These are phyloP conservation scores for Schwanniomyces occidentalis DNA, from an alignment of 805 yeast genomes.

Conservation along the genomic window DNA sequence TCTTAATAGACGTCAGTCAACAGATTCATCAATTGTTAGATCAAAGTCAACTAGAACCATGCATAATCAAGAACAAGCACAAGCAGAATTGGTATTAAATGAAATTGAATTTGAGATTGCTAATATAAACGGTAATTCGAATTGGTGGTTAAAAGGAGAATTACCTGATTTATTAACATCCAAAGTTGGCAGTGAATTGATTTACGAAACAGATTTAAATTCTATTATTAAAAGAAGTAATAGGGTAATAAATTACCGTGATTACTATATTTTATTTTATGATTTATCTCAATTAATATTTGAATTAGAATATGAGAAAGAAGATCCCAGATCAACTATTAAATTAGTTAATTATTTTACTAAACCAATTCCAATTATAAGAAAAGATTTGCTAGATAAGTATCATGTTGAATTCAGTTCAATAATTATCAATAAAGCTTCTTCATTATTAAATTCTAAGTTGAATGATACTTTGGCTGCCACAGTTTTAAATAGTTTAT, in stretches of 20 bases:
- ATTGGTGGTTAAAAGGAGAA: conserved; percentile 70
- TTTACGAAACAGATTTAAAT: conserved; percentile 66
- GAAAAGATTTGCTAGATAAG: conserved; percentile 49
- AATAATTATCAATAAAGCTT: conserved; percentile 39
- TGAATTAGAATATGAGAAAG: conserved; percentile 54
- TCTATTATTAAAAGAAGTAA: conserved; percentile 58
- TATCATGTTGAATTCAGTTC: conserved; percentile 54
- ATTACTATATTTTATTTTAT: conserved; percentile 68
- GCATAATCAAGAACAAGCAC: conserved; percentile 19
- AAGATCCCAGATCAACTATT: conserved; percentile 55
- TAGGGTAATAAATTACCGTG: conserved; percentile 49
- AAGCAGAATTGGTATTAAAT: conserved; percentile 26
- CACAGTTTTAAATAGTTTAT: conserved; percentile 16
- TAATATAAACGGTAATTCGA: conserved; percentile 24
- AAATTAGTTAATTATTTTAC: conserved; percentile 26
- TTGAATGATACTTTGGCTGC: conserved; percentile 26
- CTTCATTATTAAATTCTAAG: conserved; percentile 32
- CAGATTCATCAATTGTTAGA: conserved; percentile 14
- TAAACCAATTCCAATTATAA: conserved; percentile 44
- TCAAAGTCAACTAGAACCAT: conserved; percentile 14
- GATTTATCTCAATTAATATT: conserved; percentile 70
- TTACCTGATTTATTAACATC: conserved; percentile 54
- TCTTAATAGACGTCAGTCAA: no score
- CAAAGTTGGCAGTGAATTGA: conserved; percentile 48
- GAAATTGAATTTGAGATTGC: conserved; percentile 31